Base-by-base conservation (phyloP, 2,329 filamentous ascomycete species). In the Botrytis porri region DNA sequence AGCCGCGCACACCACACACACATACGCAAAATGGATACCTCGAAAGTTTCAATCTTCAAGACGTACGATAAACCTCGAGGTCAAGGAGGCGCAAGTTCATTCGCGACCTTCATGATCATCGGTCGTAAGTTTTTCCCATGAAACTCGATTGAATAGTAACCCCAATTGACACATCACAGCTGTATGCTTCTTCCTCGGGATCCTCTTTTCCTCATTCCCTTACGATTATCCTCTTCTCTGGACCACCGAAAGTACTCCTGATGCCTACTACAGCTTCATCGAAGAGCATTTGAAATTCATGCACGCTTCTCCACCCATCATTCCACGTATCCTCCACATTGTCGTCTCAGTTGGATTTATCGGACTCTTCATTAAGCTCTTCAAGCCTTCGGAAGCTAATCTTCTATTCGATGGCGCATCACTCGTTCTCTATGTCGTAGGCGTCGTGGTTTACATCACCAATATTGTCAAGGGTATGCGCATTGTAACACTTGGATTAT, bases 381-480 rank as follows among this genome's bases (percentile, higher is more conserved):
- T 97, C 90, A 92, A 91, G 78, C 94, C 96, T 70, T 92, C 89
- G 78, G 95, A 98, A 84, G 92, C 93, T 76, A 99, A 99, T 86
- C 92, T 97, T 84, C 90, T 99, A 73, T 99, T 99, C 82, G 96
- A 93, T 79, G 91, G 91, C 81, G 90, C 91, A 20, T 89, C 87
- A 71, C 83, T 93, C 65, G 90, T 92, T 54, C 86, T 93, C 45
- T 93, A 93, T 83, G 90, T 93, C 84, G 94, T 96, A 79, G 96
- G 94, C 75, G 89, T 97, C 70, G 93, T 94, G 66, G 93, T 99
- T 78, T 99, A 98, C 83, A 89, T 97, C 77, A 92, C 95, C 78
- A 99, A 99, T 83, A 97, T 98, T 80, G 92, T 98, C 81, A 97
- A 97, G 86, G 96, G 95, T 7, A 87, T 99, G 81, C 87, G 95